Evolutionary conservation across 768 basidiomycete species (phyloP), one percentile per base, ranked within the genome.

Genomic region (Zangia roseola): DNA sequence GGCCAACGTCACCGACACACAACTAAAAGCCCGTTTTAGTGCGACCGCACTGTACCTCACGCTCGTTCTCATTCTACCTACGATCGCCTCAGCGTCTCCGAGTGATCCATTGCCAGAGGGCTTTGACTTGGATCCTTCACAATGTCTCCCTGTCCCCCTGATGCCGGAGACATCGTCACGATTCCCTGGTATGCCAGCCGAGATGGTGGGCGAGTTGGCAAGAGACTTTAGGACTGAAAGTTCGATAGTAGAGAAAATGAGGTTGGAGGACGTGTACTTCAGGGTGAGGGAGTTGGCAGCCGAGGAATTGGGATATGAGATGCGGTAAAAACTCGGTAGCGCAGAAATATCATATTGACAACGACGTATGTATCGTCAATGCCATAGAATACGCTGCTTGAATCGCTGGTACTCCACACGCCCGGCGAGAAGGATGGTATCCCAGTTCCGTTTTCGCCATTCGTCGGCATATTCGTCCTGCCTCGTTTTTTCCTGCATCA

Each of bases 41-140:
- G 72, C 69, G 47, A 94, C 91, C 0, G 89, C 91, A 14, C 70
- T 94, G 25, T 93, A 86, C 67, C 63, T 75, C 10, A 85, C 88
- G 0, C 72, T 94, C 13, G 67, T 69, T 34, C 71, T 75, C 5
- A 71, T 80, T 25, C 57, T 83, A 20, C 58, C 70, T 4, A 74
- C 51, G 14, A 55, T 67, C 17, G 50, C 21, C n/a, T 58, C 63
- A 1, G 25, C 56, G 17, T 40, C 55, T 10, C 52, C 55, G n/a
- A 58, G 72, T 43, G 67, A 73, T 20, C 58, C 65, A 37, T 59
- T 74, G 39, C 70, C 74, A 26, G 64, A 74, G 49, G 79, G 77
- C 0, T 79, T 77, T 52, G 76, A 81, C 50, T 74, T 81, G 9
- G 65, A 71, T 36, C 86, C 86, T 5, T 73, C 73, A 17, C 75